Percentiles rank a stretch among this genome's conserved stretches.
phyloP scores from a whole-genome alignment of 371 early-diverging fungal genomes.

The Mortierella sp. region DNA sequence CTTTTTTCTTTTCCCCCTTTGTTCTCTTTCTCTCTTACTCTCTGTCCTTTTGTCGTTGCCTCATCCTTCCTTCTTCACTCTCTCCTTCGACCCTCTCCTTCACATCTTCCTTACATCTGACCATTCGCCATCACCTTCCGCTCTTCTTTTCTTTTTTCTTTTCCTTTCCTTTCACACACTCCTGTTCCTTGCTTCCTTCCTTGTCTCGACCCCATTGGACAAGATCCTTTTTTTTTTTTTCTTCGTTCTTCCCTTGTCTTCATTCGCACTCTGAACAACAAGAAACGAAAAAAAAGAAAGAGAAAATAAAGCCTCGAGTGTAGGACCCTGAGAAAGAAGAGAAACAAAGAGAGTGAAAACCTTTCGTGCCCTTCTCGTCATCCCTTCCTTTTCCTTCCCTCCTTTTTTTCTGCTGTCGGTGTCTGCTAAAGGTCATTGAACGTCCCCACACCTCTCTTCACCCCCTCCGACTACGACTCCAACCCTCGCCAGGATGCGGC shows the following conservation, averaged over 20 bases:
- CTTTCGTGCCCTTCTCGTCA: not conserved
- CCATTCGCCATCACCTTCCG: not conserved
- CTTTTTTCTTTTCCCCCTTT: not conserved
- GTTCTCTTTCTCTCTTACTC: not conserved
- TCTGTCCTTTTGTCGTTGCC: not conserved
- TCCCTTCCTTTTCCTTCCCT: not conserved
- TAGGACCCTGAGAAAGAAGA: conserved; percentile 2
- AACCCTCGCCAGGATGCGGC: conserved; percentile 34
- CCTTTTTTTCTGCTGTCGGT: not conserved
- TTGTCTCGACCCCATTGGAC: conserved; percentile 4
- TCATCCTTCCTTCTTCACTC: not conserved
- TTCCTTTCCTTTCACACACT: not conserved
- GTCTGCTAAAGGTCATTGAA: too few species aligned
- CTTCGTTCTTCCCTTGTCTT: not conserved
- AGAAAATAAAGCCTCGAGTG: not conserved
- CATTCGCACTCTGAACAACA: not conserved
- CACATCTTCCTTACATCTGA: not conserved
- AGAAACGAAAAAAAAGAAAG: not conserved
- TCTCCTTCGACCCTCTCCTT: conserved; percentile 11
- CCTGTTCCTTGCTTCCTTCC: not conserved
- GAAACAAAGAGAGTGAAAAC: not conserved
- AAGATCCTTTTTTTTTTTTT: not conserved
- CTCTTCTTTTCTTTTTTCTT: not conserved
- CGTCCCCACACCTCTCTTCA: not conserved
- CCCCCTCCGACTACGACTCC: not conserved